These are phyloP conservation scores for Saccharata proteae DNA, from an alignment of 2,329 filamentous ascomycete species.

Conservation along the genomic window DNA sequence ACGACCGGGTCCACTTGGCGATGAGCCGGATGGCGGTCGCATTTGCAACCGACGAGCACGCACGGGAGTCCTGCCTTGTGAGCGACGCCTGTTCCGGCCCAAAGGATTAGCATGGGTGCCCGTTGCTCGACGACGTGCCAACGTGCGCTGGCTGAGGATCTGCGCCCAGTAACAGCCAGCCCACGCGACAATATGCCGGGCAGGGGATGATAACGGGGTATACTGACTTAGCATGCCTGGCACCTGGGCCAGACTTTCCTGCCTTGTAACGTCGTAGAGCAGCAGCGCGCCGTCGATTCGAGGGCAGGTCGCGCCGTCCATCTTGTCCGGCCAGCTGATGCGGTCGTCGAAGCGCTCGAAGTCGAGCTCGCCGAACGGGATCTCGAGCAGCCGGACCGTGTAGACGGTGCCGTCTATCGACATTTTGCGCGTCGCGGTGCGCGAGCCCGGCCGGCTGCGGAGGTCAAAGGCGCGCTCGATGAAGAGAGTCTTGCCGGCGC, in stretches of 20 bases:
- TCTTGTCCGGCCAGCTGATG: slow-evolving; percentile 45
- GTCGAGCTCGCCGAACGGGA: slow-evolving; percentile 40
- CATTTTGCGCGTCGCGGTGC: slow-evolving; percentile 35
- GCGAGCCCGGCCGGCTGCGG: slow-evolving; percentile 4
- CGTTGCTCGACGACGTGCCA: slow-evolving; percentile 1
- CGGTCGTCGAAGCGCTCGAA: slow-evolving; percentile 36
- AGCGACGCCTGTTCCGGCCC: slow-evolving; percentile 50
- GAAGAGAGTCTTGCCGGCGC: slow-evolving; percentile 48
- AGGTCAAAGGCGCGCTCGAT: slow-evolving; percentile 45
- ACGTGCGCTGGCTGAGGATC: slow-evolving; percentile 7
- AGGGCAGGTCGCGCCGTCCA: slow-evolving; percentile 57
- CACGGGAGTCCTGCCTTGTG: slow-evolving; percentile 62
- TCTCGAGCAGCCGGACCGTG: slow-evolving; percentile 45
- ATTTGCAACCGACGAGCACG: slow-evolving; percentile 79
- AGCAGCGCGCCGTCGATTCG: slow-evolving; percentile 72
- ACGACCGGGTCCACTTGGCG: slow-evolving; percentile 59
- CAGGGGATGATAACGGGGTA: slow-evolving; percentile 14
- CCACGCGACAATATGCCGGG: slow-evolving; percentile 7
- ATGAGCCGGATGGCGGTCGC: slow-evolving; percentile 60
- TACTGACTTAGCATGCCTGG: slow-evolving; percentile 65
- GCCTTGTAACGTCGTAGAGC: slow-evolving; percentile 77
- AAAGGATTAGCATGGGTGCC: slow-evolving; percentile 6
- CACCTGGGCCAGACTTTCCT: slow-evolving; percentile 60
- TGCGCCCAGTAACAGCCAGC: slow-evolving; percentile 10
- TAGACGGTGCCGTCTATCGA: slow-evolving; percentile 44